Conservation (phyloP, 2,329 filamentous ascomycete species). For the Biscogniauxia marginata region DNA sequence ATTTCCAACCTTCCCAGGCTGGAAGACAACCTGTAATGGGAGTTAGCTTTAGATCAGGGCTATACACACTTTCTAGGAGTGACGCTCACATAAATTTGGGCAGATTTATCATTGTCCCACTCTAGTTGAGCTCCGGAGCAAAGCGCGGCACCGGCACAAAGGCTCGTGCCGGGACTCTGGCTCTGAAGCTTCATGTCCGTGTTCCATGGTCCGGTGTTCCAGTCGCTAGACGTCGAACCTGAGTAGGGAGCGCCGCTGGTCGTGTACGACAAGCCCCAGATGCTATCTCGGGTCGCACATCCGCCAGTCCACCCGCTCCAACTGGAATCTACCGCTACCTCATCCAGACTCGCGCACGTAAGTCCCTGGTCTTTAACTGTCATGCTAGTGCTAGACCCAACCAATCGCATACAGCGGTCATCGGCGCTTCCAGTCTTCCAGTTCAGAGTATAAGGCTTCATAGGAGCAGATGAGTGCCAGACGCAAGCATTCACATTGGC, state of each 20-base stretch:
- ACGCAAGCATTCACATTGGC: background rate
- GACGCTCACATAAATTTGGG: background rate
- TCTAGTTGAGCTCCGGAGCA: background rate
- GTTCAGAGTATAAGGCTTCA: background rate
- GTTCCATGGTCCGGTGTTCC: slow-evolving; percentile 1
- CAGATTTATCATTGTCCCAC: background rate
- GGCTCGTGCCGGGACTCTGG: slow-evolving; percentile 1
- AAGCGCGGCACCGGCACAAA: background rate
- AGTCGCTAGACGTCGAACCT: slow-evolving; percentile 1
- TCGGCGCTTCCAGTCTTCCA: background rate
- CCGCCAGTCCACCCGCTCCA: background rate
- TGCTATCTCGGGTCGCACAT: background rate
- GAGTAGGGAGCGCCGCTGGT: background rate
- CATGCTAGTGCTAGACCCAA: background rate
- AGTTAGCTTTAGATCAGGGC: background rate
- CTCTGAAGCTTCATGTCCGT: slow-evolving; percentile 1
- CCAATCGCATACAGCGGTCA: background rate
- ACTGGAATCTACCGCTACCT: background rate
- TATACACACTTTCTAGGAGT: too few species aligned
- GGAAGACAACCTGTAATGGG: background rate
- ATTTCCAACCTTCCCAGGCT: background rate
- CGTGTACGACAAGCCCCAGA: background rate
- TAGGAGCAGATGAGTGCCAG: background rate
- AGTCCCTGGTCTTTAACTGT: background rate
- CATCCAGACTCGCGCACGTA: background rate